Evolutionary conservation across 1,139 yeast genomes (phyloP), one percentile per base, ranked within the genome.

Genomic region (Yamadazyma aaseri): DNA sequence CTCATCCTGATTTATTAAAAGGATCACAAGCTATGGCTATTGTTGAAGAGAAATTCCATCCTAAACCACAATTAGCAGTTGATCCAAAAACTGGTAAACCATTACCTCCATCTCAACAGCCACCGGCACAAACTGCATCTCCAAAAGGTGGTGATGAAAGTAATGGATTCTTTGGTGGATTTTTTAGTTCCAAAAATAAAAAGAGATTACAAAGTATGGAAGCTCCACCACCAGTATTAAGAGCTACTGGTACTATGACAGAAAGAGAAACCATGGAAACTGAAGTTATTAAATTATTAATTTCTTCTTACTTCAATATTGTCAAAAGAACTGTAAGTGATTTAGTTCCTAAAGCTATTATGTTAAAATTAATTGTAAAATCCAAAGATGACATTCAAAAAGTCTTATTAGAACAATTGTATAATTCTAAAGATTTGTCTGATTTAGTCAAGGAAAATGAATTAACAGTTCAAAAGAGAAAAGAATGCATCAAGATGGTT

Each of bases 221-320:
- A 60, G 90, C 96, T 2, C 98, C 98, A 32, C 98, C 98, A 28
- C 80, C 95, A 25, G 90, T 89, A 10, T 78, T 92, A 57, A 85
- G 92, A 60, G 98, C 98, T 5, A 81, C 95, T 16, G 97, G 97
- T 28, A 81, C 86, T 39, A 82, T 92, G 86, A 79, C 95, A 16
- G 98, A 92, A 58, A 81, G 97, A 50, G 98, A 92, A 65, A 79
- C 90, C 22, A 84, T 86, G 79, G 98, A 92, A 63, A 92, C 97
- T 0, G 98, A 92, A 55, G 97, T 92, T 26, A 92, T 92, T 57
- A 92, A 92, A 68, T 73, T 92, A 47, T 74, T 92, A 55, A 92
- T 92, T 49, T 79, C 83, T 34, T 87, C 97, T 20, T 92, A 92
- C 63, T 92, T 81, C 66, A 79, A 79, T 54, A 92, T 92, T 58